These are phyloP conservation scores for Acacia crassicarpa DNA, from an alignment of 306 rosid species.

Conservation along the genomic window DNA sequence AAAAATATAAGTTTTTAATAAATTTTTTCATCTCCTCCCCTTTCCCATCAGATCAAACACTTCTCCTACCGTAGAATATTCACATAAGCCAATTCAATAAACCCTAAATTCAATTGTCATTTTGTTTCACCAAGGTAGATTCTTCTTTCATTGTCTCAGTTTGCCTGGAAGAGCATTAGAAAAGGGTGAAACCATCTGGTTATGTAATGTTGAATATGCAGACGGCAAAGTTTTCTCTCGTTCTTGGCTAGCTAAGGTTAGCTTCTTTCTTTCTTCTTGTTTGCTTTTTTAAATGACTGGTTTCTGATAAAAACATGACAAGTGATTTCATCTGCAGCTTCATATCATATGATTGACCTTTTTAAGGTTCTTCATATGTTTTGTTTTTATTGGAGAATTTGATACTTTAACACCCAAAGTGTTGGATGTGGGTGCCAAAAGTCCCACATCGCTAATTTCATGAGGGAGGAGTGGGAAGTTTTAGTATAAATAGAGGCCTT, in stretches of 20 bases:
- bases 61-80: no score
- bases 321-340: background rate
- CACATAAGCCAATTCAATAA: no score
- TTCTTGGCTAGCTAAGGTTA: constrained; percentile 87
- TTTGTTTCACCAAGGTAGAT: constrained; percentile 12
- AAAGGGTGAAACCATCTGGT: constrained; percentile 61
- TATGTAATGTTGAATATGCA: constrained; percentile 74
- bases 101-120: background rate
- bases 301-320: background rate
- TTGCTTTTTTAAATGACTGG: background rate
- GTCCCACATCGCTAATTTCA: no score
- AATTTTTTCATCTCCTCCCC: no score
- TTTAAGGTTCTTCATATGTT: background rate
- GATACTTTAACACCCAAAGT: background rate
- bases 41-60: no score
- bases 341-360: background rate
- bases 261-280: constrained; percentile 8
- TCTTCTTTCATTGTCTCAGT: constrained; percentile 37
- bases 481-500: no score
- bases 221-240: constrained; percentile 68
- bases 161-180: constrained; percentile 77
- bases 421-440: no score
- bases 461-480: no score
- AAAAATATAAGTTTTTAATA: no score
- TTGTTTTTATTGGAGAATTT: background rate